Evolutionary conservation across 768 basidiomycete species (phyloP).

Genomic region (Lenzites betulinus): DNA sequence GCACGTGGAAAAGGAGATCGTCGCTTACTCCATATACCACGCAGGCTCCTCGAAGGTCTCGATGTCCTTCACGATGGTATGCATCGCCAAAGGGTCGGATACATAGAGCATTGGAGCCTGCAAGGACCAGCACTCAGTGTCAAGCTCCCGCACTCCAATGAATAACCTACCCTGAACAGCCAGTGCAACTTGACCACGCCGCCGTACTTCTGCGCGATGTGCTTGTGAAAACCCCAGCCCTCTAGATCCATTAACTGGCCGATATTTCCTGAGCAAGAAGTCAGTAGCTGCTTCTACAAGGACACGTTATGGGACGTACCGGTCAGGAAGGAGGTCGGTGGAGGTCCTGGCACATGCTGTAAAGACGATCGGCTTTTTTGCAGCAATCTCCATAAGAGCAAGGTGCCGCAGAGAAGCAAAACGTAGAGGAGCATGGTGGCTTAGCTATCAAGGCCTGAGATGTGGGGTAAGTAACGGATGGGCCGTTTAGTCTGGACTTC

Average conservation of each 20-base stretch:
- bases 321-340: neutral
- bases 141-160: too few species aligned
- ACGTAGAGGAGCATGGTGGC: neutral
- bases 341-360: neutral
- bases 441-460: too few species aligned
- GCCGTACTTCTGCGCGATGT: conserved; percentile 15
- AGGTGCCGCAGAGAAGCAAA: neutral
- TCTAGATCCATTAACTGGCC: conserved; percentile 3
- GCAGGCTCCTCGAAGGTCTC: conserved; percentile 17
- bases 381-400: neutral
- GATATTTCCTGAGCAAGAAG: conserved; percentile 8
- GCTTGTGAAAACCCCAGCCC: conserved; percentile 14
- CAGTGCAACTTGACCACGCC: conserved; percentile 15
- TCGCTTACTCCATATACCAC: conserved; percentile 8
- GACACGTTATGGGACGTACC: neutral
- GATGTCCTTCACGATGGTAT: conserved; percentile 18
- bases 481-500: too few species aligned
- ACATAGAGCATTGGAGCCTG: conserved; percentile 14
- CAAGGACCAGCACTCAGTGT: too few species aligned
- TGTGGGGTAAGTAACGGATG: neutral
- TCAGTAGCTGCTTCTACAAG: neutral
- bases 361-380: neutral
- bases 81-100: conserved; percentile 21
- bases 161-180: conserved; percentile 7
- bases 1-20: neutral